Evolutionary conservation across 2,329 filamentous ascomycete species (phyloP), one percentile per base, ranked within the genome.

Genomic region (Diaporthe sp.): DNA sequence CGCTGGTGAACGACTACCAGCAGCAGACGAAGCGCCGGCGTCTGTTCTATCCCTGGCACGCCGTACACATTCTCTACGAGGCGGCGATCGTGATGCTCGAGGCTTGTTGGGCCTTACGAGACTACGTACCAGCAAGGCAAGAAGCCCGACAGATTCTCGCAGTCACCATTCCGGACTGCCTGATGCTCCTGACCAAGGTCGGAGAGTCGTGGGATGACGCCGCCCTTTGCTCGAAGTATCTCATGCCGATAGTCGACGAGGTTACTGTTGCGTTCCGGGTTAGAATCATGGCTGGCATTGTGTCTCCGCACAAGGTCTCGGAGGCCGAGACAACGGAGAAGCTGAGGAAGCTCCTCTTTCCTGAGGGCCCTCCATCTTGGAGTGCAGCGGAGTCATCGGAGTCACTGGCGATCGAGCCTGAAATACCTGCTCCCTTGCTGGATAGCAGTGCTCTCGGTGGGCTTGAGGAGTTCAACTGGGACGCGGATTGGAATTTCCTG

Each of bases 11-110:
- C 3, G 72, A 74, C 17, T 74, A 74, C 20, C 72, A 74, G 22
- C 72, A 70, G 20, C 72, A 74, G 51, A 67, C 53, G 3, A 70
- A 58, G 10, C 49, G 72, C 34, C 58, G 72, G 12, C 72, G 72
- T 22, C 58, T 74, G 10, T 74, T 74, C 51, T 74, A 74, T 34
- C 72, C 72, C 10, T 74, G 72, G 72, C 72, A 74, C 8, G 72
- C 60, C 12, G 72, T 74, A 6, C 72, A 74, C 31, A 74, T 74
- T 3, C 72, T 74, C 37, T 74, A 68, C 28, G 72, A 74, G 15
- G 60, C 72, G 3, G 72, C 61, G 6, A 70, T 74, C 17, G 61
- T 74, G 25, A 74, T 74, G 72, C 28, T 74, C 17, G 72, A 74
- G 72, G 72, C 72, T 20, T 74, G 72, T 22, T 74, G 72, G 72